Base-by-base conservation (phyloP, 495 filamentous ascomycete genomes). In the Xylaria bambusicola region DNA sequence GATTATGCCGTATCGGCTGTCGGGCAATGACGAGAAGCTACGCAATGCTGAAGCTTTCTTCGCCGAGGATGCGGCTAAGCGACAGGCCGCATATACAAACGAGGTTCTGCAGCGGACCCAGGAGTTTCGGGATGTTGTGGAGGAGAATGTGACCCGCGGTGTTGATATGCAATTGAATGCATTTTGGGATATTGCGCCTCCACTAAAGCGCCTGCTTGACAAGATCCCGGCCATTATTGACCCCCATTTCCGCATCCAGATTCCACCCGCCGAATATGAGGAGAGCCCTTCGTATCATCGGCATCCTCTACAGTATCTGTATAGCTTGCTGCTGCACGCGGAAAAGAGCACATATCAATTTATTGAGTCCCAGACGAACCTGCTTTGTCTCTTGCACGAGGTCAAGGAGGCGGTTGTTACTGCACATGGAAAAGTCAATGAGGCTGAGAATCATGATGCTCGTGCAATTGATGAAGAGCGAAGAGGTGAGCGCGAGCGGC, bases 121-220 rank as follows among this genome's bases (percentile, higher is more conserved):
- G 56, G 86, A 89, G 21, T 96, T 98, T 71, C 76, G 90, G 54
- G 80, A 84, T 31, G 84, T 93, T 17, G 86, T 97, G 27, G 92
- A 97, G 71, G 82, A 85, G 66, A 94, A 93, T 53, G 91, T 95
- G 23, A 82, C 84, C 2, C 86, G 92, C 3, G 94, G 93, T 3
- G 91, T 98, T 15, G 93, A 97, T 69, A 82, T 89, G 29, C 95
- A 97, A 71, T 82, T 97, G 0, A 89, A 85, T 15, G 92, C 92
- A 3, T 98, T 97, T 75, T 98, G 94, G 94, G 95, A 98, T 66
- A 96, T 98, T 62, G 94, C 92, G 0, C 95, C 95, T 1, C 81
- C 84, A 1, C 81, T 98, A 0, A 78, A 87, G 9, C 80, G 85
- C 1, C 72, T 97, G 20, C 82, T 93, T 5, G 88, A 94, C 63